phyloP scores from a whole-genome alignment of 2,329 filamentous ascomycete species.

The Parafenestella ontariensis region DNA sequence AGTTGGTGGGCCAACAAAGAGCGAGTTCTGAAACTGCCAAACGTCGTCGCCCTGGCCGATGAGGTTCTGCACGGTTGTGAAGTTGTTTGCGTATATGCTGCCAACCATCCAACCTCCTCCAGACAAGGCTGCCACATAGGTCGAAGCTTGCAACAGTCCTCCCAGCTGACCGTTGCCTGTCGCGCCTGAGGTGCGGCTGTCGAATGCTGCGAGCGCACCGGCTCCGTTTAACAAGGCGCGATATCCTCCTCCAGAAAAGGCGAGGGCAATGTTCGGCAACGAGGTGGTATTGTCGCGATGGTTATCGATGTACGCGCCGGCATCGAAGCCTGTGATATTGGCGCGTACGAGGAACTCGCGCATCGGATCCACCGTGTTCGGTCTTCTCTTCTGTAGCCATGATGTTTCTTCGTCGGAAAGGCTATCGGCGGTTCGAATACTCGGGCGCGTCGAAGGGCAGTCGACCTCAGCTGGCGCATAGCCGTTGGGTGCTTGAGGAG shows the following conservation, averaged over 20 bases:
- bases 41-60: slow-evolving; percentile 56
- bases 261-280: slow-evolving; percentile 75
- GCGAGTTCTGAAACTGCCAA: slow-evolving; percentile 70
- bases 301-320: slow-evolving; percentile 71
- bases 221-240: slow-evolving; percentile 85
- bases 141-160: slow-evolving; percentile 80
- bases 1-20: slow-evolving; percentile 64
- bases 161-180: slow-evolving; percentile 73
- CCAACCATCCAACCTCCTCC: slow-evolving; percentile 86
- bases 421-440: slow-evolving; percentile 67
- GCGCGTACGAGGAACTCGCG: slow-evolving; percentile 73
- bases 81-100: slow-evolving; percentile 81
- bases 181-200: slow-evolving; percentile 71
- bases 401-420: slow-evolving; percentile 73
- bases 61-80: slow-evolving; percentile 69
- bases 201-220: slow-evolving; percentile 80
- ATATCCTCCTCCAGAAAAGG: slow-evolving; percentile 84
- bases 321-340: slow-evolving; percentile 80
- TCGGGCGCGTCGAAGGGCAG: slow-evolving; percentile 74
- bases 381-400: slow-evolving; percentile 76
- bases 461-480: slow-evolving; percentile 74
- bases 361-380: slow-evolving; percentile 78
- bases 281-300: slow-evolving; percentile 62
- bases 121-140: slow-evolving; percentile 81
- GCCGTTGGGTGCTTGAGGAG: slow-evolving; percentile 66